Evolutionary conservation across 495 filamentous ascomycete genomes (phyloP).

Genomic region (Coniosporium apollinis): DNA sequence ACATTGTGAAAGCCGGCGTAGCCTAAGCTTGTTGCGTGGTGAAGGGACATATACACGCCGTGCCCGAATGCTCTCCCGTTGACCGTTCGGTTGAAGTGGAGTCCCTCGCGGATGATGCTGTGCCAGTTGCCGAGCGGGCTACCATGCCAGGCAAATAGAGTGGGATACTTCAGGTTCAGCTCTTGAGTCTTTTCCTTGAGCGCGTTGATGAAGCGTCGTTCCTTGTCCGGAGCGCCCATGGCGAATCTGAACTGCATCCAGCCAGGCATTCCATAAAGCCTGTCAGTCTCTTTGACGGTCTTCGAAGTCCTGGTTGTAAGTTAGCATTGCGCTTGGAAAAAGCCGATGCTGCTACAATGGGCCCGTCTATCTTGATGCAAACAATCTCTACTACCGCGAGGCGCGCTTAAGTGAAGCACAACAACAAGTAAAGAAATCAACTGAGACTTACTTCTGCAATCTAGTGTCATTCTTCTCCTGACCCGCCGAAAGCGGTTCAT

Average conservation of each 20-base stretch:
- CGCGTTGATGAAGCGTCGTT: conserved; percentile 56
- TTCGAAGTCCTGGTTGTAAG: no score
- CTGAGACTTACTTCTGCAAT: conserved; percentile 21
- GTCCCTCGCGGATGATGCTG: conserved; percentile 66
- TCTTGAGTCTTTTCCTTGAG: conserved; percentile 32
- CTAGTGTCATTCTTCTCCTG: conserved; percentile 4
- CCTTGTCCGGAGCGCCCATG: conserved; percentile 83
- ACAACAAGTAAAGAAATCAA: no score
- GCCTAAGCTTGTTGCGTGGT: conserved; percentile 36
- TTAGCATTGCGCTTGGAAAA: no score
- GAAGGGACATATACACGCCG: conserved; percentile 62
- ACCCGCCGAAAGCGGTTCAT: conserved; percentile 17
- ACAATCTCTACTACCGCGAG: no score
- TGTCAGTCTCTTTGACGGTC: conserved; percentile 7
- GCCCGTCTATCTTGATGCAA: no score
- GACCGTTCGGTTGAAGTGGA: conserved; percentile 45
- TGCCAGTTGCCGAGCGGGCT: conserved; percentile 73
- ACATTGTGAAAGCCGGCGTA: conserved; percentile 28
- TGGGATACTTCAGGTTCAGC: conserved; percentile 35
- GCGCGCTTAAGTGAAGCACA: no score
- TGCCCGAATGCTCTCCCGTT: conserved; percentile 62
- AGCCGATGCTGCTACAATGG: no score
- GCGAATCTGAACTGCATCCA: conserved; percentile 77
- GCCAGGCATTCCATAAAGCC: conserved; percentile 44
- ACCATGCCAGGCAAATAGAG: conserved; percentile 75